These are phyloP conservation scores for Ascochyta rabiei DNA, from an alignment of 2,329 filamentous ascomycete species.

Conservation along the genomic window DNA sequence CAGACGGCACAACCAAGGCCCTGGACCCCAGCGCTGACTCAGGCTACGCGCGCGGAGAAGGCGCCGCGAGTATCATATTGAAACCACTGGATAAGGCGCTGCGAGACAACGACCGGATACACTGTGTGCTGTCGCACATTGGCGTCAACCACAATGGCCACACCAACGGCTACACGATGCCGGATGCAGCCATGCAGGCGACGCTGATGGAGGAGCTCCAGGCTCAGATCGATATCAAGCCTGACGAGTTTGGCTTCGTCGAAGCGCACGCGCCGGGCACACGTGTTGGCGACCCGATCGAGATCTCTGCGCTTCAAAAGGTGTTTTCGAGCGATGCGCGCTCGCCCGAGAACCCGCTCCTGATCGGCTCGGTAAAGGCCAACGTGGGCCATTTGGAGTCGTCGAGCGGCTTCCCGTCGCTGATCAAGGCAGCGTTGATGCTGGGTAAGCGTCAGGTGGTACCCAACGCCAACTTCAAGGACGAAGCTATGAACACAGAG, in stretches of 20 bases:
- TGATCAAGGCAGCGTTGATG: conserved; percentile 49
- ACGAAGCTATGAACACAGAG: neutral
- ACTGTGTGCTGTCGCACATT: conserved; percentile 50
- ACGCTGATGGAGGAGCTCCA: conserved; percentile 32
- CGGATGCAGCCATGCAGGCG: conserved; percentile 59
- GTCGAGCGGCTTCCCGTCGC: conserved; percentile 24
- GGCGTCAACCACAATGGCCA: conserved; percentile 59
- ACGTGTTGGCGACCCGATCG: conserved; percentile 50
- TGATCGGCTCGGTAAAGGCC: conserved; percentile 38
- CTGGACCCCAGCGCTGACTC: conserved; percentile 57
- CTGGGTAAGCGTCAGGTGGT: conserved; percentile 47
- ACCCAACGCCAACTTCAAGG: conserved; percentile 27
- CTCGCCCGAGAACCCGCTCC: conserved; percentile 27
- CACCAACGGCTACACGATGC: conserved; percentile 63
- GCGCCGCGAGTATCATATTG: conserved; percentile 62
- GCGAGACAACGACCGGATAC: conserved; percentile 60
- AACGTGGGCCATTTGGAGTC: conserved; percentile 44
- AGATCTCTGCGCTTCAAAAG: conserved; percentile 30
- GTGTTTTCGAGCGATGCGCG: conserved; percentile 29
- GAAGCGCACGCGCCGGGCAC: conserved; percentile 59
- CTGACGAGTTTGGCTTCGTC: conserved; percentile 30
- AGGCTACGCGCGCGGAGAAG: conserved; percentile 70
- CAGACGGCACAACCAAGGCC: conserved; percentile 36
- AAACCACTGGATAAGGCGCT: conserved; percentile 65
- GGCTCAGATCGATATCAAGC: conserved; percentile 25